These are phyloP conservation scores for Mrakia gelida DNA, from an alignment of 768 basidiomycete genomes.

Conservation along the genomic window DNA sequence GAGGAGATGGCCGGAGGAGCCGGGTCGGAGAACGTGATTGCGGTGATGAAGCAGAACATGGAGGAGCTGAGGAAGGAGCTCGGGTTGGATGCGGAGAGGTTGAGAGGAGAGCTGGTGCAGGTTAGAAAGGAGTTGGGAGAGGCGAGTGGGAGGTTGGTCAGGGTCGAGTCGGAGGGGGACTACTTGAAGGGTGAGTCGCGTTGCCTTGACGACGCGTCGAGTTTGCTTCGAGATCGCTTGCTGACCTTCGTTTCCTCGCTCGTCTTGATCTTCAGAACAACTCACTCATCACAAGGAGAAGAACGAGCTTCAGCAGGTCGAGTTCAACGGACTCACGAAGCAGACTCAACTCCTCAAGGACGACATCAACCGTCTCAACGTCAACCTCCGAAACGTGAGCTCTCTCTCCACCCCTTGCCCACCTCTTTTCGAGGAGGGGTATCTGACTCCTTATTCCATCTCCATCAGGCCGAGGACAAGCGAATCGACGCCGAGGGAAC, in stretches of 20 bases:
- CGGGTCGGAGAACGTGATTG: conserved; percentile 19
- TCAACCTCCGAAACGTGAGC: conserved; percentile 44
- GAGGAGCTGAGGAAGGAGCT: conserved; percentile 76
- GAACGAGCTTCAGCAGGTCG: conserved; percentile 57
- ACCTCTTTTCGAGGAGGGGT: too few species aligned
- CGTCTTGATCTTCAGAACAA: conserved; percentile 39
- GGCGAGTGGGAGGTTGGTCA: conserved; percentile 65
- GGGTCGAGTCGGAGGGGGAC: conserved; percentile 76
- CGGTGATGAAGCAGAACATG: conserved; percentile 57
- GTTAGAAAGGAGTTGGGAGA: conserved; percentile 67
- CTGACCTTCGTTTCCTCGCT: not conserved
- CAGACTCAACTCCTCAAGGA: conserved; percentile 70
- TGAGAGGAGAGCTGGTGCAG: conserved; percentile 64
- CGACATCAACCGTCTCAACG: conserved; percentile 67
- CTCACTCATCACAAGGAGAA: conserved; percentile 57
- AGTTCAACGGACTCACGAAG: conserved; percentile 62
- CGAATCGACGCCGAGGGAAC: conserved; percentile 29
- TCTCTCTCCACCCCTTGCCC: too few species aligned
- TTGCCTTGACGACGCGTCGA: not conserved
- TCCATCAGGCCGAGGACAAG: conserved; percentile 25
- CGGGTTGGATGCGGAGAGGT: conserved; percentile 64
- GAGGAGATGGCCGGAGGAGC: conserved; percentile 22
- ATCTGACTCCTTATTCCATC: not conserved
- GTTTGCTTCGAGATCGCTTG: too few species aligned
- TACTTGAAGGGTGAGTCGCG: conserved; percentile 61